Evolutionary conservation across 306 rosid species (phyloP).

Genomic region (Luffa aegyptiaca): DNA sequence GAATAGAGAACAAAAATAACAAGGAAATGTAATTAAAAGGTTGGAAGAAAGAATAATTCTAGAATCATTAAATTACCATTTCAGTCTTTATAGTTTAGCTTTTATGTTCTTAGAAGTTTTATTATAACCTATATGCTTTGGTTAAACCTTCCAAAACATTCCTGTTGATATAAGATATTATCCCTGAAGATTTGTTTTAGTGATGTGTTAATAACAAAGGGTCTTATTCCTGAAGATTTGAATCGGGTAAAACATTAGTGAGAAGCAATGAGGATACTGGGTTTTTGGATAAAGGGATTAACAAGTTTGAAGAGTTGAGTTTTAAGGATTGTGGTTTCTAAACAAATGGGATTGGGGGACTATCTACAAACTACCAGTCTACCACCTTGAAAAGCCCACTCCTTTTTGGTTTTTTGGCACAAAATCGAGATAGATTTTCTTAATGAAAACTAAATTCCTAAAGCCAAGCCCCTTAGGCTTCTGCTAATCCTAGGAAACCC

Average conservation of each 20-base stretch:
- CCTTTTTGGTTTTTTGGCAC: background rate
- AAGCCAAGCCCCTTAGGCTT: background rate
- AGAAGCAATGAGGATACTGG: background rate
- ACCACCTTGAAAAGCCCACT: background rate
- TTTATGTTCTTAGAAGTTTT: background rate
- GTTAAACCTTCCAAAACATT: background rate
- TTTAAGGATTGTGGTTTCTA: background rate
- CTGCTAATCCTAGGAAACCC: slow-evolving; percentile 7
- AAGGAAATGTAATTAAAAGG: background rate
- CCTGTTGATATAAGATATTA: background rate
- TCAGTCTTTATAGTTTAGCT: background rate
- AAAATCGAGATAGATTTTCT: background rate
- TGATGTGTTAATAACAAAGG: background rate
- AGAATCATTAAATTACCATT: background rate
- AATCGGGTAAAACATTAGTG: background rate
- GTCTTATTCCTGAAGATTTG: background rate
- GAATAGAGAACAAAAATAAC: slow-evolving; percentile 1
- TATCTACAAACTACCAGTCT: background rate
- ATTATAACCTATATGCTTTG: background rate
- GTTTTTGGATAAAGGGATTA: background rate
- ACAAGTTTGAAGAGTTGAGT: background rate
- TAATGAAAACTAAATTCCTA: background rate
- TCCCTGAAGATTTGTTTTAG: background rate
- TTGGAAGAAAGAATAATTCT: background rate
- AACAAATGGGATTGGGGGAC: background rate